Evolutionary conservation across 768 basidiomycete genomes (phyloP).

Genomic region (Phaeotremella skinneri): DNA sequence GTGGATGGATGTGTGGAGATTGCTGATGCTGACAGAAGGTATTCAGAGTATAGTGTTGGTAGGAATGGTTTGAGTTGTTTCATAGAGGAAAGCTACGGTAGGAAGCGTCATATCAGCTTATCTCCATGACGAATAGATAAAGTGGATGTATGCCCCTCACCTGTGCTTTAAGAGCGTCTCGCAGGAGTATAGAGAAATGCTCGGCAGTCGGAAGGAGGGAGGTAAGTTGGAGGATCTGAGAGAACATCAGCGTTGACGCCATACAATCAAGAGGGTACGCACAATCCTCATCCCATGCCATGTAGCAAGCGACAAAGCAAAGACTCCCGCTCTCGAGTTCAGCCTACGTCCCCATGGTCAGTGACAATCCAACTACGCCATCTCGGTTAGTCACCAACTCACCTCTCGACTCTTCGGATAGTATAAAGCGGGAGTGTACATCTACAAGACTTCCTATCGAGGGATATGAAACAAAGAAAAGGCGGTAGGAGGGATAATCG

Average conservation of each 20-base stretch:
- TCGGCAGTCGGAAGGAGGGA: slow-evolving; percentile 90
- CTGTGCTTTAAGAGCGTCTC: slow-evolving; percentile 83
- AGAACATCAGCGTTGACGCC: slow-evolving; percentile 5
- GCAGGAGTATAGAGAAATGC: slow-evolving; percentile 81
- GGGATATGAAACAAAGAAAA: slow-evolving; percentile 81
- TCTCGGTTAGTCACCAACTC: neutral
- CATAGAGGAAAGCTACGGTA: slow-evolving; percentile 71
- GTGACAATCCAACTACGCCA: slow-evolving; percentile 1
- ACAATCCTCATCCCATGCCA: slow-evolving; percentile 96
- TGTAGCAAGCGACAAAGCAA: slow-evolving; percentile 87
- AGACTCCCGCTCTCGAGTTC: slow-evolving; percentile 89
- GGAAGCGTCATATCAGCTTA: neutral
- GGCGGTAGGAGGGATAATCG: slow-evolving; percentile 84
- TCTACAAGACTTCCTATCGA: slow-evolving; percentile 87
- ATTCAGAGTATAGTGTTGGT: slow-evolving; percentile 91
- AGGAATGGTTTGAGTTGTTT: slow-evolving; percentile 85
- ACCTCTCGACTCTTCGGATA: slow-evolving; percentile 84
- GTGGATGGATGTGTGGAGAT: slow-evolving; percentile 3
- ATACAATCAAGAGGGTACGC: slow-evolving; percentile 42
- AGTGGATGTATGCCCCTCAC: slow-evolving; percentile 14
- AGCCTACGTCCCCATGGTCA: slow-evolving; percentile 51
- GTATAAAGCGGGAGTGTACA: slow-evolving; percentile 90
- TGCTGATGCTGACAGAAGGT: slow-evolving; percentile 58
- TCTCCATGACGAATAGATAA: neutral
- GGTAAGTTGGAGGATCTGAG: slow-evolving; percentile 77